These are phyloP conservation scores for Fusarium graminum DNA, from an alignment of 2,329 filamentous ascomycete species.

Conservation along the genomic window DNA sequence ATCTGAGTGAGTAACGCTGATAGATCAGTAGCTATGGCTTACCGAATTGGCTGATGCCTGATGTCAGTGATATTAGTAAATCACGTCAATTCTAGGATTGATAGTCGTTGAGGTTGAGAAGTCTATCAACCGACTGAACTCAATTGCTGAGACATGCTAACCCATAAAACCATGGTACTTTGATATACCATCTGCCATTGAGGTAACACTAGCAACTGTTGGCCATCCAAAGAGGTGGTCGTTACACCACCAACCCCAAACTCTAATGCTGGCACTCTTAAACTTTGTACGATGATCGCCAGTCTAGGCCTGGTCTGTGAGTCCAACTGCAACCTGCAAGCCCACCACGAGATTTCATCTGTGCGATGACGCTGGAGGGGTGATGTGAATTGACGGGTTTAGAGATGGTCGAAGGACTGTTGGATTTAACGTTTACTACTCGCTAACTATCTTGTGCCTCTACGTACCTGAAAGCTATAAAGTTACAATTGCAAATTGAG, in stretches of 20 bases:
- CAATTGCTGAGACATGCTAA: background rate
- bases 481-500: background rate
- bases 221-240: constrained; percentile 12
- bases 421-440: constrained; percentile 18
- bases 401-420: constrained; percentile 5
- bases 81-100: background rate
- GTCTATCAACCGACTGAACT: background rate
- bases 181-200: background rate
- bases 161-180: constrained; percentile 1
- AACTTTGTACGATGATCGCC: constrained; percentile 7
- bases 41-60: background rate
- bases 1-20: background rate
- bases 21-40: background rate
- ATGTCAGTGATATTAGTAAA: background rate
- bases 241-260: constrained; percentile 22
- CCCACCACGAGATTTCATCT: constrained; percentile 1
- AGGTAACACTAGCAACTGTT: constrained; percentile 18
- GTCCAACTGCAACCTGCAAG: constrained; percentile 1
- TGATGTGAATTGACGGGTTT: constrained; percentile 8
- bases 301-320: background rate
- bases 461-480: too few relatives aligned
- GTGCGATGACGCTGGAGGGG: constrained; percentile 14
- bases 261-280: constrained; percentile 9
- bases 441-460: constrained; percentile 1
- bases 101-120: background rate